These are phyloP conservation scores for Pelargonium cotyledonis DNA, from an alignment of 441 rosid species.

Conservation along the genomic window DNA sequence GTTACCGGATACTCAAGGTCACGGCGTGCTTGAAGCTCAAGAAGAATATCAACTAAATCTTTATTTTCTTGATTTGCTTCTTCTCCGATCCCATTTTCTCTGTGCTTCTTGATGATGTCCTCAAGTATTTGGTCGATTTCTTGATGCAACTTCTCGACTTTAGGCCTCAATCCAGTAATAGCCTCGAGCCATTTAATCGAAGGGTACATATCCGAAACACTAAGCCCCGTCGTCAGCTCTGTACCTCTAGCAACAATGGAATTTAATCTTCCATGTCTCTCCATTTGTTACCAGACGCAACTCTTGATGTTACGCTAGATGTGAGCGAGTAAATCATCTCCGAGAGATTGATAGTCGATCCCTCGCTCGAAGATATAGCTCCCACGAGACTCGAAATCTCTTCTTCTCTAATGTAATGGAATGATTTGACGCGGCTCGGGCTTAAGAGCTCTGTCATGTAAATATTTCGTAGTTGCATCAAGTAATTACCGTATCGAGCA, in stretches of 20 bases:
- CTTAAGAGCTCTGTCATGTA: constrained; percentile 10
- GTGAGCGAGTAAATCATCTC: constrained; percentile 10
- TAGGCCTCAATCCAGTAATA: constrained; percentile 18
- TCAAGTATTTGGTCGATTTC: constrained; percentile 21
- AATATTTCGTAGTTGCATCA: constrained; percentile 25
- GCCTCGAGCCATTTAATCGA: constrained; percentile 21
- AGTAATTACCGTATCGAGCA: constrained; percentile 17
- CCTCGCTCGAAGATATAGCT: constrained; percentile 8
- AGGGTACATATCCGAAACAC: constrained; percentile 27
- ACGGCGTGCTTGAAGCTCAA: constrained; percentile 12
- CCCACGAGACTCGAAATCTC: constrained; percentile 2
- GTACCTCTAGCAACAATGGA: not conserved
- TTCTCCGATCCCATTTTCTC: not conserved
- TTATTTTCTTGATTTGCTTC: not conserved
- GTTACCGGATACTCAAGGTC: constrained; percentile 10
- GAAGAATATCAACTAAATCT: constrained; percentile 25
- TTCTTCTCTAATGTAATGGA: constrained; percentile 23
- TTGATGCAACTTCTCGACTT: constrained; percentile 11
- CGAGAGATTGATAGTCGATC: constrained; percentile 16
- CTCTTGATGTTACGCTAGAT: constrained; percentile 13
- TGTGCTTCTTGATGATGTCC: constrained; percentile 24
- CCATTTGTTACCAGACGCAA: constrained; percentile 25
- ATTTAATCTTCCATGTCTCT: constrained; percentile 4
- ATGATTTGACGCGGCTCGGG: constrained; percentile 17
- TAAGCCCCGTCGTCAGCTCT: constrained; percentile 15